Evolutionary conservation across 352 stramenopile species (phyloP), one percentile per base, ranked within the genome.

Genomic region (Proteromonas lacertae): DNA sequence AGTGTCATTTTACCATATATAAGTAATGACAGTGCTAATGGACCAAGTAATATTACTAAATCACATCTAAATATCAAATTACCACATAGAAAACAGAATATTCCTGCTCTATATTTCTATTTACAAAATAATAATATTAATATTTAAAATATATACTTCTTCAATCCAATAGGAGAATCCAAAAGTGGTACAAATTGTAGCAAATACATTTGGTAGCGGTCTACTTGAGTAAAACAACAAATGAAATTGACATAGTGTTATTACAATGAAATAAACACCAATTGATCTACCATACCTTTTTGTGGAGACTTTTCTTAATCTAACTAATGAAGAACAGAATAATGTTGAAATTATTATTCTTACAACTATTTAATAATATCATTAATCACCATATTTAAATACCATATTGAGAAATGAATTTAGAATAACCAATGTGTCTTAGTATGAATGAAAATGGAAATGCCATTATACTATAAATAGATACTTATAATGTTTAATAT

Each of bases 21-120:
- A 21, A 96, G 48, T 42, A 93, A 66, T 18, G 53, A 69, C 17
- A 96, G 53, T 31, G 80, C 56, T 8, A 92, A 45, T 8, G 78
- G 78, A 23, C 63, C 76, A 22, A 92, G 67, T n/a, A 98, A 50
- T 18, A 96, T 58, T 7, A 90, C 44, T 14, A 88, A 74, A 53
- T 96, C 87, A 46, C 77, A 92, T 24, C 86, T 72, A 48, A 96
- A 90, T n/a, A 92, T 57, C 9, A 86, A 62, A 14, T 74, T 89
- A 23, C 75, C 73, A 39, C 82, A 59, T 1, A 72, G 72, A 24
- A 96, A 61, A 9, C 82, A 48, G 17, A 55, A 58, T 28, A 91
- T 50, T 9, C 53, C 44, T 7, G 43, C 29, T 51, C n/a, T 35
- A 25, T 38, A 22, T 36, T 32, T 34, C 20, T 14, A 29, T 18